Evolutionary conservation across 495 filamentous ascomycete genomes (phyloP), one percentile per base, ranked within the genome.

Genomic region (Penicillium odoratum): DNA sequence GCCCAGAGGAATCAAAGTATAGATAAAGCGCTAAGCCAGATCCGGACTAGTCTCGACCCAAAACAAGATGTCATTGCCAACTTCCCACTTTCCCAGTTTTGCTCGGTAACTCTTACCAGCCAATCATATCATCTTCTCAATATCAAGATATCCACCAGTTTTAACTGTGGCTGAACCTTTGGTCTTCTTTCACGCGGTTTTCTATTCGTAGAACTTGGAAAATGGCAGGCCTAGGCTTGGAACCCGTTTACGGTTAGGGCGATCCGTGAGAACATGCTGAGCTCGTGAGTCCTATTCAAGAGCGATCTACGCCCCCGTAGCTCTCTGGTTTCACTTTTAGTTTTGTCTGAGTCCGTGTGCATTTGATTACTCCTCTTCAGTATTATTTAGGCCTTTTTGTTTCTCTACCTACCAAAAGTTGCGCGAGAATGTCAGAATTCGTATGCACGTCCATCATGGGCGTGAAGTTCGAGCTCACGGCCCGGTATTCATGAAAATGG

Each of bases 351-450:
- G n/a, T 16, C 7, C 38, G 13, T 15, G 38, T 36, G 33, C 33
- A 11, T 40, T 15, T 40, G 13, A 40, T 33, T 31, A 48, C 13
- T 31, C 13, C 13, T n/a, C 31, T 48, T 26, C 10, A 31, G n/a
- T 31, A 30, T 15, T 11, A 9, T 6, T 15, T n/a, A 15, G 10
- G 28, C 26, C 8, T 13, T 11, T 25, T n/a, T 7, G 5, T 8
- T 10, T 8, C 5, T 16, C 13, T 31, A 28, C 31, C 25, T 11
- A 31, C 46, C 3, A 5, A 29, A 16, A 21, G 25, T 40, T 26
- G 34, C 11, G 25, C 48, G 52, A 38, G 7, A 36, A 57, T 57
- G 55, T 49, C 48, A 1, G 55, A 57, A 16, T 57, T 52, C 29
- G 26, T 30, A 7, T 26, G 26, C 16, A 45, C 48, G n/a, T 29